Evolutionary conservation across 192 early-diverging fungal species (phyloP).

Genomic region (Cladochytrium replicatum): DNA sequence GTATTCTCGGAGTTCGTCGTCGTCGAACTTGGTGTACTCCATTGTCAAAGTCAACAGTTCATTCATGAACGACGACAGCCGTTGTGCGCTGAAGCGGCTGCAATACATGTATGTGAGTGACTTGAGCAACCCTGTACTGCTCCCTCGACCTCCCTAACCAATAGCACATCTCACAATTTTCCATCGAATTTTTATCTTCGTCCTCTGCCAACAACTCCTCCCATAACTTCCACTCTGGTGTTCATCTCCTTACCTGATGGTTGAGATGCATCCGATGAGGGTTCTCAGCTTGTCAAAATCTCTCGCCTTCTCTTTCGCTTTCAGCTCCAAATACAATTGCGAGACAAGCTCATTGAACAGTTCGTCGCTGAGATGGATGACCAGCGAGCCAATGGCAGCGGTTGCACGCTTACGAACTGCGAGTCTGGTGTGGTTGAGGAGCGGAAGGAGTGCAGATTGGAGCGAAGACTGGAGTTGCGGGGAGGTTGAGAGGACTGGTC

Average conservation of each 20-base stretch:
- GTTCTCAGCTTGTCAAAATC: slow-evolving; percentile 63
- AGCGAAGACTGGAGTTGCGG: slow-evolving; percentile 41
- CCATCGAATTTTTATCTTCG: no score
- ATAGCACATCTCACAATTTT: no score
- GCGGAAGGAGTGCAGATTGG: slow-evolving; percentile 53
- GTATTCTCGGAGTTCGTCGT: slow-evolving; percentile 75
- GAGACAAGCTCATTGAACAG: slow-evolving; percentile 58
- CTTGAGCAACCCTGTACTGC: no score
- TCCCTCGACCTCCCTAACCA: no score
- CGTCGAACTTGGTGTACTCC: slow-evolving; percentile 45
- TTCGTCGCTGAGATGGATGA: slow-evolving; percentile 53
- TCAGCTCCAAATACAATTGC: slow-evolving; percentile 43
- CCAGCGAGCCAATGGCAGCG: slow-evolving; percentile 56
- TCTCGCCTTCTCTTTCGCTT: slow-evolving; percentile 33
- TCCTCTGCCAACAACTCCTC: no score
- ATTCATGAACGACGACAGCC: slow-evolving; percentile 56
- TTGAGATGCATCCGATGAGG: slow-evolving; percentile 59
- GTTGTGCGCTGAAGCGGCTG: slow-evolving; percentile 62
- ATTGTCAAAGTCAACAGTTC: slow-evolving; percentile 52
- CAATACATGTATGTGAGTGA: no score
- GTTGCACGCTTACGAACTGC: slow-evolving; percentile 73
- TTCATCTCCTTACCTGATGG: slow-evolving; percentile 52
- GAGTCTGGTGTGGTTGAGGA: slow-evolving; percentile 58
- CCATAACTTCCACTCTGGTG: no score
- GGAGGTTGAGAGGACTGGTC: slow-evolving; percentile 39